phyloP scores from a whole-genome alignment of 441 rosid species.

The Mallotus repandus region DNA sequence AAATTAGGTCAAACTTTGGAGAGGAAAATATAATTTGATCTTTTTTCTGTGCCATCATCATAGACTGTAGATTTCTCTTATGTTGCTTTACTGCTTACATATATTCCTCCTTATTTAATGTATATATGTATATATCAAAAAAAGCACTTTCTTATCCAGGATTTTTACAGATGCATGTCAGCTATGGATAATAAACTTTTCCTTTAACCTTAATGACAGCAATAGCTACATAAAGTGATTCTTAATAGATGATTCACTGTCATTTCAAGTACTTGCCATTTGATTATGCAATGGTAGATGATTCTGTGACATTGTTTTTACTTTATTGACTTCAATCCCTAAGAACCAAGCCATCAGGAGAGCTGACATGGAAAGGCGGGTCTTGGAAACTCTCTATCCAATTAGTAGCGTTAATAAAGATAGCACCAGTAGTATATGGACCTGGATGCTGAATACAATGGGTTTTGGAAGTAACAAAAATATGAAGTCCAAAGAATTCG shows the following conservation, averaged over 20 bases:
- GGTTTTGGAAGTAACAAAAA: constrained; percentile 49
- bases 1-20: too few relatives aligned
- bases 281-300: background rate
- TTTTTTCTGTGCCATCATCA: background rate
- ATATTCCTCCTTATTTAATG: too few relatives aligned
- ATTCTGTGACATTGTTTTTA: constrained; percentile 21
- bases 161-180: too few relatives aligned
- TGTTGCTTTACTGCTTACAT: background rate
- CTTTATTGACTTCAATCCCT: constrained; percentile 22
- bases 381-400: constrained; percentile 87
- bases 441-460: constrained; percentile 62
- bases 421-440: constrained; percentile 52
- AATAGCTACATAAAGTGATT: background rate
- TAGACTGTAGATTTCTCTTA: background rate
- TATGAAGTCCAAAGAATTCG: constrained; percentile 47
- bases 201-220: background rate
- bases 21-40: too few relatives aligned
- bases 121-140: too few relatives aligned
- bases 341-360: constrained; percentile 95
- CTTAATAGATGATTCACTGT: background rate
- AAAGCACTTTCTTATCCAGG: too few relatives aligned
- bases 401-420: constrained; percentile 41
- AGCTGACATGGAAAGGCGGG: constrained; percentile 77
- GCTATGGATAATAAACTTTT: background rate
- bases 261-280: background rate